phyloP scores from a whole-genome alignment of 192 early-diverging fungal species.

The Backusella mclennaniae region DNA sequence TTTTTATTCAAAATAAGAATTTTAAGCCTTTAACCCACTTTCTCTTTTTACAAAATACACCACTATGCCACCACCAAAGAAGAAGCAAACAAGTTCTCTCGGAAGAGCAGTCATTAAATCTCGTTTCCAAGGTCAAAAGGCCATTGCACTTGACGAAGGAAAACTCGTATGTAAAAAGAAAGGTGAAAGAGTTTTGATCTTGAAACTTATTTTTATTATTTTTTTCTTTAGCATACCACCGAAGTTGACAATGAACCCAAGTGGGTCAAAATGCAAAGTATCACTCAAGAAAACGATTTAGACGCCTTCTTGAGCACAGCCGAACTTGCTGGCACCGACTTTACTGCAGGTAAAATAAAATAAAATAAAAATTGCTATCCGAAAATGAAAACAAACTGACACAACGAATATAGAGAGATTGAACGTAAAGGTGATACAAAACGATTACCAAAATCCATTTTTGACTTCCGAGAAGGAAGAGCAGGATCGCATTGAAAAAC shows the following conservation, averaged over 20 bases:
- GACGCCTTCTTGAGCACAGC: conserved; percentile 96
- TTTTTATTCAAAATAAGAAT: neutral
- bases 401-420: conserved; percentile 53
- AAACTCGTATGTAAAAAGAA: conserved; percentile 21
- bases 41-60: neutral
- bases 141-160: conserved; percentile 39
- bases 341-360: conserved; percentile 66
- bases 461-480: conserved; percentile 81
- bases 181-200: neutral
- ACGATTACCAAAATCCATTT: conserved; percentile 77
- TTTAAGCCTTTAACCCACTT: neutral
- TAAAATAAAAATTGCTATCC: neutral
- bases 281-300: conserved; percentile 96
- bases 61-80: conserved; percentile 33
- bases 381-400: conserved; percentile 2
- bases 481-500: conserved; percentile 67
- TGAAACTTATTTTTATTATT: neutral
- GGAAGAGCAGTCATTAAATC: conserved; percentile 38
- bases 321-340: conserved; percentile 91
- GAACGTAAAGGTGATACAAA: conserved; percentile 82
- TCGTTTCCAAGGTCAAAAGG: conserved; percentile 37
- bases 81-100: conserved; percentile 29
- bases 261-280: conserved; percentile 88
- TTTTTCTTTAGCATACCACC: conserved; percentile 66
- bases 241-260: conserved; percentile 80